Base-by-base conservation (phyloP, 208 protist species). In the Trichomonas vaginalis region DNA sequence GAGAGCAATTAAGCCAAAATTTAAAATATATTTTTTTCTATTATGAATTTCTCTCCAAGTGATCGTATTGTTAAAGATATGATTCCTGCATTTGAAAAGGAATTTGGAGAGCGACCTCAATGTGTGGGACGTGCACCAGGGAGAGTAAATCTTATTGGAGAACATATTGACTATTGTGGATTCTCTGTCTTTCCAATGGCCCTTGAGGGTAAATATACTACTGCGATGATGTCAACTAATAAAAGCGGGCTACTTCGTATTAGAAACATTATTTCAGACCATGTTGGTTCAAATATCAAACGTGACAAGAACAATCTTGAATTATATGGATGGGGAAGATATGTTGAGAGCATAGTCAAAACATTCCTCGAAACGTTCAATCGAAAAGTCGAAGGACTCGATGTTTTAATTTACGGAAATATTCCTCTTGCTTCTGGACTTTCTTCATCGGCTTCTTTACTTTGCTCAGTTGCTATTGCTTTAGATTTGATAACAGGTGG, bases 101-200 rank as follows among this genome's bases (percentile, higher is more conserved):
- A 95, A 37, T 95, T 95, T 87, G 95, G 49, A 4, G 2, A 6
- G 23, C 1, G 4, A 4, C 48, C 95, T 61, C 51, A 14, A 70
- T 39, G 45, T 79, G 92, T 88, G n/a, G 80, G 42, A 10, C 95
- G 96, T 21, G 96, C 96, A 15, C 97, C 97, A 15, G 96, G 96
- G 15, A 45, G 97, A n/a, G 97, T 97, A 0, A 97, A 97, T 95
- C 49, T 97, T 37, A 97, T 97, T 79, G 97, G 97, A 40, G 97
- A 97, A 88, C 97, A 97, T 82, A 96, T 97, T 47, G 97, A 97
- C 95, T 97, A 97, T 95, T 96, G 82, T 42, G 95, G 96, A 0
- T 97, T 95, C 48, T 37, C 39, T 40, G 97, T 97, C 0, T 96
- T 97, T n/a, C 97, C 97, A 32, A 96, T 96, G 95, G 97, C 97